These are phyloP conservation scores for Cladosporium cucumerinum DNA, from an alignment of 2,329 filamentous ascomycete species.

Conservation along the genomic window DNA sequence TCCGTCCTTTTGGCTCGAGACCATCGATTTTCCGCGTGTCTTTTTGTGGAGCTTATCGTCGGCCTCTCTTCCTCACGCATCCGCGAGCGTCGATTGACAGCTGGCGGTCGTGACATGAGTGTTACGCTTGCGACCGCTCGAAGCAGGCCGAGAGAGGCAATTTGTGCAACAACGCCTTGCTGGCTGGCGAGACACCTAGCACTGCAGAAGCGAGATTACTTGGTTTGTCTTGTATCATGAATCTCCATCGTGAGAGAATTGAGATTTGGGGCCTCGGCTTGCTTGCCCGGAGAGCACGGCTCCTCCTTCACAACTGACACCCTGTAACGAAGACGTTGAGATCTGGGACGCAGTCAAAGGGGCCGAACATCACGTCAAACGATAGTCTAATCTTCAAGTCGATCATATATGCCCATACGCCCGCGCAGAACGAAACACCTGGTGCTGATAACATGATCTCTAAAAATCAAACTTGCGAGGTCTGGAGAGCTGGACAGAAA, in stretches of 20 bases:
- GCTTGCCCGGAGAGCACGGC: not conserved
- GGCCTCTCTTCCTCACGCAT: not conserved
- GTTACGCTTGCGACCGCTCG: not conserved
- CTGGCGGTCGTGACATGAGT: not conserved
- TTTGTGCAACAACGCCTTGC: not conserved
- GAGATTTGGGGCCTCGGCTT: not conserved
- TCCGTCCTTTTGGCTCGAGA: conserved; percentile 3
- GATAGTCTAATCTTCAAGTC: not conserved
- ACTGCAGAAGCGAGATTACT: not conserved
- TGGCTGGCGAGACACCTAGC: not conserved
- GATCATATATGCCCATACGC: not conserved
- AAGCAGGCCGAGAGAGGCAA: not conserved
- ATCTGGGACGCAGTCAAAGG: not conserved
- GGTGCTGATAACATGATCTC: not conserved
- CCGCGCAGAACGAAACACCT: not conserved
- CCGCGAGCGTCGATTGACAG: not conserved
- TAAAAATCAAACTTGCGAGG: not conserved
- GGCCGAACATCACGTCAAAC: not conserved
- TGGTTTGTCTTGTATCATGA: not conserved
- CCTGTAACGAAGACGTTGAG: not conserved
- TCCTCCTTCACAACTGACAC: not conserved
- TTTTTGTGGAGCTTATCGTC: conserved; percentile 2
- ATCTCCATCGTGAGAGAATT: not conserved
- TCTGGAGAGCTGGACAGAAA: not conserved
- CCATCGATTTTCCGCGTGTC: conserved; percentile 4